Conservation (phyloP, 2,329 filamentous ascomycete species). For the Cercospora nicotianae region DNA sequence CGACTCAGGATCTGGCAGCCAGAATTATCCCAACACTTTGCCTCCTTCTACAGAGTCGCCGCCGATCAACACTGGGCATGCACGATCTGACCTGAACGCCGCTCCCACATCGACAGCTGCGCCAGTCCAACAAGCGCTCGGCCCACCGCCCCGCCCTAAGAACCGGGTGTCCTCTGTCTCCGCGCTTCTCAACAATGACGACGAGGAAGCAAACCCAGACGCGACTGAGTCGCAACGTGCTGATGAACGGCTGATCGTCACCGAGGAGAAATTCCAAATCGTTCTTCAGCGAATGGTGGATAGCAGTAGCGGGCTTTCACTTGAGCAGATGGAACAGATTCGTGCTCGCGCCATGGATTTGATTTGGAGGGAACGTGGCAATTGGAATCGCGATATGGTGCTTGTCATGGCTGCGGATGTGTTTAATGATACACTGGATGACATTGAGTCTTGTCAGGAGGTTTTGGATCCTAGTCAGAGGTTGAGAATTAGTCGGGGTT, state of each 20-base stretch:
- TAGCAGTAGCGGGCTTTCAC: constrained; percentile 72
- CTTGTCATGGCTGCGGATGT: constrained; percentile 62
- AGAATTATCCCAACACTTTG: constrained; percentile 63
- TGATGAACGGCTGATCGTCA: constrained; percentile 43
- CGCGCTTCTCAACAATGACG: constrained; percentile 45
- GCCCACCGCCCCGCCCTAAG: constrained; percentile 34
- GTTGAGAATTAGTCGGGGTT: neutral
- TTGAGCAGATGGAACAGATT: constrained; percentile 94
- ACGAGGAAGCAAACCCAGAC: constrained; percentile 4
- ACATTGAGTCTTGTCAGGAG: constrained; percentile 61
- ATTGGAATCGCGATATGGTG: constrained; percentile 82
- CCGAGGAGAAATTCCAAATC: constrained; percentile 53
- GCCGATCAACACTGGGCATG: constrained; percentile 27
- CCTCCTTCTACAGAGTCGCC: constrained; percentile 42
- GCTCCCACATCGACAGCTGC: constrained; percentile 35
- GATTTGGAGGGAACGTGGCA: constrained; percentile 74
- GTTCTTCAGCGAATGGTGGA: constrained; percentile 66
- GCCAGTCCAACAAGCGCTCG: constrained; percentile 29
- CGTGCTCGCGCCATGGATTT: constrained; percentile 87
- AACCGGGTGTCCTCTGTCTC: constrained; percentile 39
- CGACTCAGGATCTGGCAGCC: constrained; percentile 51
- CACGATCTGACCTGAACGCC: constrained; percentile 28
- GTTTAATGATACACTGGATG: constrained; percentile 72
- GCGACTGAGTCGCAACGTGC: neutral
- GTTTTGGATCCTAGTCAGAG: constrained; percentile 45